Base-by-base conservation (phyloP, 306 rosid genomes). In the Quercus glauca region DNA sequence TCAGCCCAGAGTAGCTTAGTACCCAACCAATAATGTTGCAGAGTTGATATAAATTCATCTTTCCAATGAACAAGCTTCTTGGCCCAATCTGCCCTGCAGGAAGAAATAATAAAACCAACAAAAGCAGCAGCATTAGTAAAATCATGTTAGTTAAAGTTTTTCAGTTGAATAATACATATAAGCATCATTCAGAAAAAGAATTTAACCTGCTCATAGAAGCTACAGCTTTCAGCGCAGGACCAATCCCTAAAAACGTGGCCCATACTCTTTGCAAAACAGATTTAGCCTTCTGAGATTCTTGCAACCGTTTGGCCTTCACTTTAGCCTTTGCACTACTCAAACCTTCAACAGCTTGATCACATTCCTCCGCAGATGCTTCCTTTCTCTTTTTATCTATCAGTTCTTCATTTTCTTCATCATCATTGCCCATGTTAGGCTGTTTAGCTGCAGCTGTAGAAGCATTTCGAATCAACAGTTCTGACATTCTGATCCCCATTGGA, bases 21-120 rank as follows among this genome's bases (percentile, higher is more conserved):
- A 76, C 99, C 99, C 87, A 92, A 79, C 99, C 97, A 92, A 73
- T 94, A 94, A 90, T 94, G 99, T 82, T 92, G 92, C 82, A 91
- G 72, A 0, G 97, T 92, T 0, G 98, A 90, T 10, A 86, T 75
- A 60, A 95, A 81, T 75, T 91, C 98, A 53, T 76, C 91, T 60
- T 91, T 95, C 98, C 97, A 95, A 74, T 92, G 91, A 63, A 84
- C 80, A 28, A 92, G 90, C 82, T 92, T 92, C 78, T 91, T 92
- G 3, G 97, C 94, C 99, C 99, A 94, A 78, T 94, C 99, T 83
- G 88, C 92, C 86, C 99, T 95, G 74, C 79, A 85, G 28, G 79
- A 84, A 75, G 64, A 73, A 78, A 78, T 53, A 69, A 33, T 80
- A 82, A 81, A 84, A 55, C 78, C 72, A 71, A 20, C 20, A 67